Base-by-base conservation (phyloP, 495 filamentous ascomycete species). In the Tetracladium setigerum region DNA sequence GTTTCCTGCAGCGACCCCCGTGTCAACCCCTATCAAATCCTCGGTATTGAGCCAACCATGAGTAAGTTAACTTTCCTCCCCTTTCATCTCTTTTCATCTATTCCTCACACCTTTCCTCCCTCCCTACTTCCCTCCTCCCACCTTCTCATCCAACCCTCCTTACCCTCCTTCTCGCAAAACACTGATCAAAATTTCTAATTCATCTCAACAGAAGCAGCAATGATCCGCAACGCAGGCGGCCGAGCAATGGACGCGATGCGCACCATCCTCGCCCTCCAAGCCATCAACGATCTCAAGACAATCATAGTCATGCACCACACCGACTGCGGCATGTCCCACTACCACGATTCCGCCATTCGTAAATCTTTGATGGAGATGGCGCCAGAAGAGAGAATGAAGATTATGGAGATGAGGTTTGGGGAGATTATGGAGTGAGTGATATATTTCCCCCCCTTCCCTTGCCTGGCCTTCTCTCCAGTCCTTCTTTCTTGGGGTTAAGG, bases 201-300 rank as follows among this genome's bases (percentile, higher is more conserved):
- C 10, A 36, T 16, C 17, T 15, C n/a, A 10, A 16, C 27, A 59
- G 50, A 50, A 42, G 43, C 60, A 19, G 55, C 55, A 0, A 61
- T 66, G 32, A 43, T 66, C 19, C 54, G 57, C 15, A 62, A 61
- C 34, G 54, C 59, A 10, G 63, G 63, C 4, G 63, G 63, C 1
- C 47, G 63, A 18, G 55, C 55, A 15, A 39, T 47, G 8, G 57
- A 60, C 19, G 60, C 59, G 2, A 49, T 66, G 30, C 38, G 60
- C 34, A 45, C 54, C 32, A 14, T 62, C 22, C 43, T 60, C 13
- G 42, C 52, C 27, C 49, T 64, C 30, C 55, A 64, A 13, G 53
- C 62, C 11, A 47, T 60, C 11, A 55, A 45, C 7, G 24, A 44
- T 1, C 53, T 56, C 7, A 56, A 53, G 17, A 64, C 57, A 19